Conservation (phyloP, 495 filamentous ascomycete genomes). For the Tuber melanosporum region DNA sequence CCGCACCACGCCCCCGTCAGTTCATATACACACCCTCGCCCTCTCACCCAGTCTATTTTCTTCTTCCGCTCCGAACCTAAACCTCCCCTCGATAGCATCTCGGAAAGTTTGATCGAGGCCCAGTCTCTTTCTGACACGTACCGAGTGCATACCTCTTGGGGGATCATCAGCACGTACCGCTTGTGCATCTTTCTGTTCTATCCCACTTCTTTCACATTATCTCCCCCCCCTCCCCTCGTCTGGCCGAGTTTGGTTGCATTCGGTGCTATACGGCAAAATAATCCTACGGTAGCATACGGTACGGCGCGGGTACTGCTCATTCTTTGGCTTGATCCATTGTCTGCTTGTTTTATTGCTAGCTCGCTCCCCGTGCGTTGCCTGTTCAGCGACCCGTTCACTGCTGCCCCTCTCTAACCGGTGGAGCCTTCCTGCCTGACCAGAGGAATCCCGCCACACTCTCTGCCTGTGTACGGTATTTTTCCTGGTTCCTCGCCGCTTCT, state of each 20-base stretch:
- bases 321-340: conserved; percentile 1
- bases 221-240: neutral
- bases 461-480: neutral
- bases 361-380: neutral
- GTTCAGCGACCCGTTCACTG: neutral
- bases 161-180: neutral
- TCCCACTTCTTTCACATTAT: neutral
- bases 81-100: neutral
- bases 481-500: conserved; percentile 12
- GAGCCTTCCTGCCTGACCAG: neutral
- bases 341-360: neutral
- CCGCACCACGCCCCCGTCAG: neutral
- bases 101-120: conserved; percentile 13
- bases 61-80: neutral
- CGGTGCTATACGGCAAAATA: neutral
- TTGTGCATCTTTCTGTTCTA: neutral
- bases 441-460: conserved; percentile 12
- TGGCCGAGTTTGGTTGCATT: neutral
- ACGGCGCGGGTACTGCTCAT: neutral
- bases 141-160: conserved; percentile 21
- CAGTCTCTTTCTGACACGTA: conserved; percentile 29
- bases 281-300: neutral
- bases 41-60: neutral
- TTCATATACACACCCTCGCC: conserved; percentile 1
- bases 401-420: neutral